Base-by-base conservation (phyloP, 2,329 filamentous ascomycete genomes). In the Beauveria caledonica region DNA sequence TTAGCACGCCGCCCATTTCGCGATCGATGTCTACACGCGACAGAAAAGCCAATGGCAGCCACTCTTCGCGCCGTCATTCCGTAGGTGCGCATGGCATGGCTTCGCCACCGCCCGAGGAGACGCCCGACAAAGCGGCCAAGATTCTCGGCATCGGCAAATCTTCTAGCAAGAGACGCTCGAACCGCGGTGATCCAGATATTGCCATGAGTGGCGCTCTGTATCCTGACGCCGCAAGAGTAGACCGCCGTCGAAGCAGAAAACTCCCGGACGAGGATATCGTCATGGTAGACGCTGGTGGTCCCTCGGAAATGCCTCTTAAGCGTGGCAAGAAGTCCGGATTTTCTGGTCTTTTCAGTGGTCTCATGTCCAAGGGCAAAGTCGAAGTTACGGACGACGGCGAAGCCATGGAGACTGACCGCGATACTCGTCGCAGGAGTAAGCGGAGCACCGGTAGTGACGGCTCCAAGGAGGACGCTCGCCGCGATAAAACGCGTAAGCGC, bases 81-180 rank as follows among this genome's bases (percentile, higher is more conserved):
- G 73, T 88, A 17, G 88, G 90, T 58, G 81, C 77, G 29, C 78
- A 79, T 63, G 88, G 85, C 8, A 77, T 92, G 62, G 79, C 83
- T 50, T 90, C 89, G 21, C 89, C 90, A 3, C 88, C 89, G 9
- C 85, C 87, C 2, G 90, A 92, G 33, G 84, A 88, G 36, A 76
- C 79, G 46, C 80, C 80, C 3, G 82, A 84, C 50, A 96, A 95
- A 73, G 90, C 90, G 29, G 89, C 90, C 36, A 92, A 86, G 72
- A 74, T 93, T 57, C 84, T 94, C 2, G 84, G 92, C 76, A 66
- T 82, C 25, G 77, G 77, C 45, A 75, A 73, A 58, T 71, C 73
- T 15, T 69, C 68, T 48, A 73, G 72, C 63, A 76, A 72, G 63
- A 76, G 73, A 57, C 76, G 82, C 70, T 66, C 70, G 36, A 80